Conservation (phyloP, 2,329 filamentous ascomycete genomes). For the Phyllosticta paracitricarpa region DNA sequence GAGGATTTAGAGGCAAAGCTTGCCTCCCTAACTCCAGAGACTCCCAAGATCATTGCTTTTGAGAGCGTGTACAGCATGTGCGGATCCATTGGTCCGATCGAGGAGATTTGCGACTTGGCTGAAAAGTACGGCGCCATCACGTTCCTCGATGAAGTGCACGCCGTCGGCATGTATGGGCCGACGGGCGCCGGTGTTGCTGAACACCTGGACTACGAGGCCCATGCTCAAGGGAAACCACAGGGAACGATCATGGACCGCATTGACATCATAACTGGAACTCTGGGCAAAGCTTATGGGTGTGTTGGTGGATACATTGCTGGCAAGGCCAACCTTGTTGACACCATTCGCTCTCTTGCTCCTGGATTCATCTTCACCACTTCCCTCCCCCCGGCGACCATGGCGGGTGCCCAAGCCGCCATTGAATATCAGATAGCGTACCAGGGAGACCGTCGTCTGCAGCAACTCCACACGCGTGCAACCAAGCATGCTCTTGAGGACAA, state of each 20-base stretch:
- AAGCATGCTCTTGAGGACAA: conserved; percentile 70
- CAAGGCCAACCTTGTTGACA: conserved; percentile 76
- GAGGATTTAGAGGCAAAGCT: conserved; percentile 86
- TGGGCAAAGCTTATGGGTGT: conserved; percentile 96
- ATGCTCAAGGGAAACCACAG: conserved; percentile 60
- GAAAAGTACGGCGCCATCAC: conserved; percentile 97
- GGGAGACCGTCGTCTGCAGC: conserved; percentile 83
- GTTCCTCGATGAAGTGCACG: conserved; percentile 97
- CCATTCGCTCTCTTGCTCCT: conserved; percentile 85
- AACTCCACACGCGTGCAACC: conserved; percentile 89
- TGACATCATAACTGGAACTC: conserved; percentile 94
- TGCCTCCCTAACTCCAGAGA: conserved; percentile 70
- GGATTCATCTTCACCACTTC: conserved; percentile 99
- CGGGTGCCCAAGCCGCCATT: conserved; percentile 81
- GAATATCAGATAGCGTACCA: conserved; percentile 83
- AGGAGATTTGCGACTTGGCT: conserved; percentile 88
- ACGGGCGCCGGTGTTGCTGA: conserved; percentile 92
- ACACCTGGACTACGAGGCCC: conserved; percentile 88
- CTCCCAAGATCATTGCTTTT: conserved; percentile 96
- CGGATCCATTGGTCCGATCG: conserved; percentile 90
- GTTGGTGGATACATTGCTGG: conserved; percentile 97
- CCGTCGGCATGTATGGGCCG: conserved; percentile 97
- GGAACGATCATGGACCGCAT: conserved; percentile 92
- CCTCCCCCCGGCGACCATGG: conserved; percentile 92
- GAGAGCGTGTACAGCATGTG: conserved; percentile 99